phyloP scores from a whole-genome alignment of 2,329 filamentous ascomycete genomes.

The Knoxdaviesia proteae region DNA sequence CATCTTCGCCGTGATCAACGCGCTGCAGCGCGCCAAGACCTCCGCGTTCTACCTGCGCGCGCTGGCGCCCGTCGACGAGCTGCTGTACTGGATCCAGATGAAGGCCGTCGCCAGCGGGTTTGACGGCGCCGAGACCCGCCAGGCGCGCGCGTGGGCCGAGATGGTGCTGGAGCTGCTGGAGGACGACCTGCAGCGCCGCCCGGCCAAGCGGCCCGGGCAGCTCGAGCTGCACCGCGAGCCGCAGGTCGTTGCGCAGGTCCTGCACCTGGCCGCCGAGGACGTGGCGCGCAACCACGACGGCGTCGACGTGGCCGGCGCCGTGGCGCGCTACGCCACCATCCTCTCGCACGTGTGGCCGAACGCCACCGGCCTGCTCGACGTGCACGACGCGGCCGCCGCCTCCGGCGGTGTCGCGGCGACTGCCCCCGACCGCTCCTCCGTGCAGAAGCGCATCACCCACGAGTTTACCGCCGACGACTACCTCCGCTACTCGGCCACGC shows the following conservation, averaged over 20 bases:
- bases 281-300: conserved; percentile 13
- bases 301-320: conserved; percentile 13
- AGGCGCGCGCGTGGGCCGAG: conserved; percentile 24
- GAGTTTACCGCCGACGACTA: conserved; percentile 13
- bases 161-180: conserved; percentile 28
- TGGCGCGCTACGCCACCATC: conserved; percentile 15
- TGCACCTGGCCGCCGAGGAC: conserved; percentile 22
- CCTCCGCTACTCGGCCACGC: conserved; percentile 13
- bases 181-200: conserved; percentile 15
- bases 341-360: conserved; percentile 21
- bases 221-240: conserved; percentile 18
- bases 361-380: conserved; percentile 13
- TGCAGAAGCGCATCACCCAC: conserved; percentile 9
- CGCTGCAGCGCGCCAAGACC: conserved; percentile 21
- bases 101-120: conserved; percentile 19
- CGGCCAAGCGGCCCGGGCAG: conserved; percentile 1
- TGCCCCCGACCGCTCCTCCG: background rate
- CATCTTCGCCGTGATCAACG: conserved; percentile 26
- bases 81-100: conserved; percentile 18
- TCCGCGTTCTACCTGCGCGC: conserved; percentile 23
- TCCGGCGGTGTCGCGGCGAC: background rate
- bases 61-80: conserved; percentile 10
- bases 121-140: conserved; percentile 14
- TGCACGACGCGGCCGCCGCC: conserved; percentile 15
- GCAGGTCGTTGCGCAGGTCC: conserved; percentile 17